Conservation (phyloP, 805 yeast species). For the Dipodascus albidus region DNA sequence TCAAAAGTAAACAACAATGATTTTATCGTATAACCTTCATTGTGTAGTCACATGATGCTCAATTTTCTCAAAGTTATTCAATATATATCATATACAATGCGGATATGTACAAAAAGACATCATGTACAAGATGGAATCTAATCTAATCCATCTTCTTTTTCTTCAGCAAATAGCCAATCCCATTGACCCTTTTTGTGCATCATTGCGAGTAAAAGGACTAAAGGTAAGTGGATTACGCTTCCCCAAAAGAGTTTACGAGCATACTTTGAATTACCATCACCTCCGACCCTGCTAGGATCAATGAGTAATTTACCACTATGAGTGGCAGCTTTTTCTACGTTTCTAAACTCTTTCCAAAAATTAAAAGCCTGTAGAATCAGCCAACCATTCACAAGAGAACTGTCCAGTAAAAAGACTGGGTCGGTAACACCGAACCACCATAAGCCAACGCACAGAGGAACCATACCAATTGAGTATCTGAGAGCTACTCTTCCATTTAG, state of each 20-base stretch:
- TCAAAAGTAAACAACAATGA: background rate
- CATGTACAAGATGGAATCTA: no score
- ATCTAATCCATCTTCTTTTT: constrained; percentile 4
- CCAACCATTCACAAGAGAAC: constrained; percentile 78
- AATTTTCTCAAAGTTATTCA: background rate
- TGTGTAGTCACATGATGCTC: background rate
- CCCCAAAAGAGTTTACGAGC: constrained; percentile 91
- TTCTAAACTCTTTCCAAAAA: constrained; percentile 79
- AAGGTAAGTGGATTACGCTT: constrained; percentile 89
- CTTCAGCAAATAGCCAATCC: constrained; percentile 48
- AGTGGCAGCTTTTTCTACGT: constrained; percentile 4
- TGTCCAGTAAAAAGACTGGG: constrained; percentile 67
- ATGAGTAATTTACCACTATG: constrained; percentile 1
- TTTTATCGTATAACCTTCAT: background rate
- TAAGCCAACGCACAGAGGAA: constrained; percentile 82
- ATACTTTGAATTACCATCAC: constrained; percentile 35
- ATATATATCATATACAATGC: background rate
- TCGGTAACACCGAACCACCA: constrained; percentile 75
- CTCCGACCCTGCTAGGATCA: constrained; percentile 7
- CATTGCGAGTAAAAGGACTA: constrained; percentile 81
- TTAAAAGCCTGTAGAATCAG: constrained; percentile 63
- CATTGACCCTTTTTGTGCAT: constrained; percentile 91
- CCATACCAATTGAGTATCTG: constrained; percentile 83
- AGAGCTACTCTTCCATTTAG: constrained; percentile 89
- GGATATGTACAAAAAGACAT: background rate